Evolutionary conservation across 2,329 filamentous ascomycete species (phyloP).

Genomic region (Pyrenophora seminiperda): DNA sequence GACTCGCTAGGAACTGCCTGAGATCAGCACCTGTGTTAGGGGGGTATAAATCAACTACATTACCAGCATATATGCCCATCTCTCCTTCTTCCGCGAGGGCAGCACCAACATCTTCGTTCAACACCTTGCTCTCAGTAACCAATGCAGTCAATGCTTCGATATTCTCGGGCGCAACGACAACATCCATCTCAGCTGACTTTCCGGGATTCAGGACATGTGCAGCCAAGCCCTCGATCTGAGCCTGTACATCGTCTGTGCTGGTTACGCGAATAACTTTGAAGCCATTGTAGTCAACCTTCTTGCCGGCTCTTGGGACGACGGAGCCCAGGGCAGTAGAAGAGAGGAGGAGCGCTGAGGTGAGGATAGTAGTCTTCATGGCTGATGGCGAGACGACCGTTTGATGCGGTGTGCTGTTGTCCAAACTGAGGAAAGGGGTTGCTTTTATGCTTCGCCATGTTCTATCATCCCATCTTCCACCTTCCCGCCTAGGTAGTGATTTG

Average conservation of each 20-base stretch:
- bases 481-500: constrained; percentile 24
- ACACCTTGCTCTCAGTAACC: constrained; percentile 32
- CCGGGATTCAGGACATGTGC: constrained; percentile 43
- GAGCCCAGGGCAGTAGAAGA: constrained; percentile 28
- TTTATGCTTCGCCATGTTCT: constrained; percentile 20
- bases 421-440: background rate
- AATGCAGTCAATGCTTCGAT: constrained; percentile 37
- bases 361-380: constrained; percentile 36
- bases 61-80: constrained; percentile 37
- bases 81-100: constrained; percentile 40
- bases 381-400: constrained; percentile 5
- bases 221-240: constrained; percentile 38
- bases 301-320: constrained; percentile 32
- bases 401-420: background rate
- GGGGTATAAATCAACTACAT: background rate
- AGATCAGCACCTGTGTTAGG: constrained; percentile 5
- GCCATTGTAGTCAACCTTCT: constrained; percentile 46
- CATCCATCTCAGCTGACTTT: constrained; percentile 34
- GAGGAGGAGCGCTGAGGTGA: constrained; percentile 34
- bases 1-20: constrained; percentile 37
- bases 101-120: constrained; percentile 45
- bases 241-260: constrained; percentile 29
- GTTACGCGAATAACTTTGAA: constrained; percentile 44
- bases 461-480: constrained; percentile 20
- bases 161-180: constrained; percentile 46